phyloP scores from a whole-genome alignment of 2,329 filamentous ascomycete genomes.

The Raffaelea arxii region DNA sequence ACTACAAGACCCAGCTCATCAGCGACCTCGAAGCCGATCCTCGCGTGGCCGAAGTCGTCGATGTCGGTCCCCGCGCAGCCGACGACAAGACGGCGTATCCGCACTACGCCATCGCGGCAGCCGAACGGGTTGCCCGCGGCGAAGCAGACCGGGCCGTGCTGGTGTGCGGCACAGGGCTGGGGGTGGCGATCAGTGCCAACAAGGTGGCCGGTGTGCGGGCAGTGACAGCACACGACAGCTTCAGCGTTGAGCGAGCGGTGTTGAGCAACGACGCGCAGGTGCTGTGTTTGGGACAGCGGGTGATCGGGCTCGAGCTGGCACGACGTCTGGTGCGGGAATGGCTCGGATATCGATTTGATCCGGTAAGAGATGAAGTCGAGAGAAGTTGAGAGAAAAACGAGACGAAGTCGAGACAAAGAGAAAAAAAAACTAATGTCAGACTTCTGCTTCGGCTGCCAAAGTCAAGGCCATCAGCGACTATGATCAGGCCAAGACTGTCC shows the following conservation, averaged over 20 bases:
- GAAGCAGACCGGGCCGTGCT: constrained; percentile 51
- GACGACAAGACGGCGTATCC: constrained; percentile 76
- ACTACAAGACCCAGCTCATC: constrained; percentile 72
- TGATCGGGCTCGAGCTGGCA: constrained; percentile 72
- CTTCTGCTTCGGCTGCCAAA: constrained; percentile 31
- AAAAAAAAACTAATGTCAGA: no score
- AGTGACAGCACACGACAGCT: constrained; percentile 87
- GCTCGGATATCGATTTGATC: constrained; percentile 70
- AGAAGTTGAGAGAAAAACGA: no score
- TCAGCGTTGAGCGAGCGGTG: constrained; percentile 70
- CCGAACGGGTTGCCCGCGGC: constrained; percentile 11
- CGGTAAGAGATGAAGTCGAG: no score
- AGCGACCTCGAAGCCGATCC: constrained; percentile 57
- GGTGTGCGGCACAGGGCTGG: constrained; percentile 79
- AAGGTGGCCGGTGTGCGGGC: constrained; percentile 76
- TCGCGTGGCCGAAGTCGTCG: constrained; percentile 57
- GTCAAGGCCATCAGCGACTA: constrained; percentile 27
- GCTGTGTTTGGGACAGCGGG: constrained; percentile 75
- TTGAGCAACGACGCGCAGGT: constrained; percentile 83
- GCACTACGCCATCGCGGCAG: constrained; percentile 41
- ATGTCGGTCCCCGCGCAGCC: constrained; percentile 60
- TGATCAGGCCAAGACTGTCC: no score
- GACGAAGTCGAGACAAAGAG: constrained; percentile 46
- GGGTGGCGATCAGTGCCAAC: constrained; percentile 82
- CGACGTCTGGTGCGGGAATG: constrained; percentile 70